Conservation (phyloP, 306 rosid genomes). For the Purshia tridentata region DNA sequence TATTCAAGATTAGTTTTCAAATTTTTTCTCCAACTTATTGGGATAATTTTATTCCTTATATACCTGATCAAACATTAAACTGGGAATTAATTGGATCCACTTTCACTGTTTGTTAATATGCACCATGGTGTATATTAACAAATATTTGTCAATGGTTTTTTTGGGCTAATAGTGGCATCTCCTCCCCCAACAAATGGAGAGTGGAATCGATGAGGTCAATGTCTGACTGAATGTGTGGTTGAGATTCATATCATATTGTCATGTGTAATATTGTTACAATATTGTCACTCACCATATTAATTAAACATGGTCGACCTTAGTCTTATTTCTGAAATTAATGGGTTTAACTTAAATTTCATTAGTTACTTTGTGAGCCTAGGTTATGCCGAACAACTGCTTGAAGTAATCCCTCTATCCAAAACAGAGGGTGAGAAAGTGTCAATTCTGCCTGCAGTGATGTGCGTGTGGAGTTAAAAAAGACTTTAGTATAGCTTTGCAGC, state of each 20-base stretch:
- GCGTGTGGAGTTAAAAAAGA: background rate
- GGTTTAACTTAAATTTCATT: background rate
- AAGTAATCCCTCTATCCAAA: background rate
- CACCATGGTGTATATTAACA: too few species aligned
- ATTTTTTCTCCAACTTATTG: background rate
- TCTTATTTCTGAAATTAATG: background rate
- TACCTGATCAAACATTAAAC: too few species aligned
- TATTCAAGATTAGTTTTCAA: background rate
- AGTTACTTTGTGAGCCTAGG: background rate
- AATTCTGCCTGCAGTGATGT: background rate
- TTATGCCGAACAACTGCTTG: background rate
- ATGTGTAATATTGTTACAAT: too few species aligned
- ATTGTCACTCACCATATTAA: background rate
- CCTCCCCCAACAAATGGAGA: too few species aligned
- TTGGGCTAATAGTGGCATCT: too few species aligned
- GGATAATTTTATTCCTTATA: too few species aligned
- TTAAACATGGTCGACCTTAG: background rate
- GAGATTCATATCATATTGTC: too few species aligned
- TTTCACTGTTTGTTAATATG: too few species aligned
- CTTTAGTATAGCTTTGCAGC: slow-evolving; percentile 13
- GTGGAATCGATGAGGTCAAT: too few species aligned
- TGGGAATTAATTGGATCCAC: too few species aligned
- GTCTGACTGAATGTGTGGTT: too few species aligned
- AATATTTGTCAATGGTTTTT: too few species aligned
- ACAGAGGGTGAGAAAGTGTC: background rate